Evolutionary conservation across 192 early-diverging fungal species (phyloP).

Genomic region (Backusella morwellensis): DNA sequence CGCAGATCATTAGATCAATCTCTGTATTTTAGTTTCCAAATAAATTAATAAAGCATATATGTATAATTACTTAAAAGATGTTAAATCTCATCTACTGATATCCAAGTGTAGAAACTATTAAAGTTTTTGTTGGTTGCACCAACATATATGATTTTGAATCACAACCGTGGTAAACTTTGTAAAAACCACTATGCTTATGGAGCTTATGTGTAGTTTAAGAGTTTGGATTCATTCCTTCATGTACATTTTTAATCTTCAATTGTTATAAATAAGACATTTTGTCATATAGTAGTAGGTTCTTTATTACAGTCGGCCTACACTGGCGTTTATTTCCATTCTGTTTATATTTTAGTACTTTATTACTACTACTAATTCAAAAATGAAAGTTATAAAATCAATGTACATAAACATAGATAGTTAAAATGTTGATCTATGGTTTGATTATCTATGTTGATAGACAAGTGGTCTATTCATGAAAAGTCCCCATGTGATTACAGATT

Average conservation of each 20-base stretch:
- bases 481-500: too few relatives aligned
- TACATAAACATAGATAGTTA: too few relatives aligned
- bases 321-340: not conserved
- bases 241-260: not conserved
- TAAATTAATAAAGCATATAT: conserved; percentile 4
- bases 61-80: not conserved
- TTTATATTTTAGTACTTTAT: not conserved
- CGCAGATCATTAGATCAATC: conserved; percentile 26
- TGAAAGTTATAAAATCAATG: too few relatives aligned
- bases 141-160: not conserved
- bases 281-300: too few relatives aligned
- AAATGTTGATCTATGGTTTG: too few relatives aligned
- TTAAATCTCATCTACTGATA: not conserved
- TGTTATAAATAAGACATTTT: not conserved
- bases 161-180: not conserved
- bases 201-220: too few relatives aligned
- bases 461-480: too few relatives aligned
- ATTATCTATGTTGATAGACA: too few relatives aligned
- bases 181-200: not conserved
- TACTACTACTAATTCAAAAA: too few relatives aligned
- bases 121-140: not conserved
- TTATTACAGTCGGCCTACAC: too few relatives aligned
- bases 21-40: conserved; percentile 4
- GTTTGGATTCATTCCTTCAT: not conserved
- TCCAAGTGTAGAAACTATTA: not conserved